Evolutionary conservation across 495 filamentous ascomycete species (phyloP).

Genomic region (Aspergillus bridgeri): DNA sequence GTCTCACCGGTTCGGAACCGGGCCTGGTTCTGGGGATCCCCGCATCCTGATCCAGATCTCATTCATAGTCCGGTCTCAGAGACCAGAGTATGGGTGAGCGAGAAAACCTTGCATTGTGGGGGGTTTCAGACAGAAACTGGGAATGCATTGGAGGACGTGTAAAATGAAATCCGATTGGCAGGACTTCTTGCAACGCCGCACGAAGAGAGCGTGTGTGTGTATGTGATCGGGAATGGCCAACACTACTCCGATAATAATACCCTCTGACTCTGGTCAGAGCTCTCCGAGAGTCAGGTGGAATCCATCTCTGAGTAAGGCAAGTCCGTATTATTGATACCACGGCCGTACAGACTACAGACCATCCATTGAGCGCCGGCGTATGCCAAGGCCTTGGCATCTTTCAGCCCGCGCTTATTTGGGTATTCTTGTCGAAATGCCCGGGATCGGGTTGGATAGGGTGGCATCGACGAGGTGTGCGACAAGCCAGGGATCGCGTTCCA

Average conservation of each 20-base stretch:
- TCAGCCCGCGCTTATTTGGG: background rate
- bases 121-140: background rate
- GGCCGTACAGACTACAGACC: background rate
- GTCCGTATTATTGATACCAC: background rate
- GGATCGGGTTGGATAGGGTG: background rate
- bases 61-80: background rate
- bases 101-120: background rate
- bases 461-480: background rate
- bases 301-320: too few relatives aligned
- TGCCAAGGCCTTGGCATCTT: background rate
- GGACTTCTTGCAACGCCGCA: background rate
- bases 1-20: slow-evolving; percentile 4
- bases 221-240: background rate
- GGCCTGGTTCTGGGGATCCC: slow-evolving; percentile 5
- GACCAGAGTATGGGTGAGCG: background rate
- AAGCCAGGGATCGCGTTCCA: background rate
- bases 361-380: background rate
- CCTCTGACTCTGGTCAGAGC: background rate
- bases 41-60: background rate
- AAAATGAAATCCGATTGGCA: background rate
- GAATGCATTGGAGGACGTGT: background rate
- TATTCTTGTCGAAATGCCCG: background rate
- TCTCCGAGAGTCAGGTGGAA: background rate
- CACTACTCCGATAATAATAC: background rate
- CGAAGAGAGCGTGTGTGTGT: too few relatives aligned